Evolutionary conservation across 208 protist species (phyloP), one percentile per base, ranked within the genome.

Genomic region (Trypanosoma conorhini): DNA sequence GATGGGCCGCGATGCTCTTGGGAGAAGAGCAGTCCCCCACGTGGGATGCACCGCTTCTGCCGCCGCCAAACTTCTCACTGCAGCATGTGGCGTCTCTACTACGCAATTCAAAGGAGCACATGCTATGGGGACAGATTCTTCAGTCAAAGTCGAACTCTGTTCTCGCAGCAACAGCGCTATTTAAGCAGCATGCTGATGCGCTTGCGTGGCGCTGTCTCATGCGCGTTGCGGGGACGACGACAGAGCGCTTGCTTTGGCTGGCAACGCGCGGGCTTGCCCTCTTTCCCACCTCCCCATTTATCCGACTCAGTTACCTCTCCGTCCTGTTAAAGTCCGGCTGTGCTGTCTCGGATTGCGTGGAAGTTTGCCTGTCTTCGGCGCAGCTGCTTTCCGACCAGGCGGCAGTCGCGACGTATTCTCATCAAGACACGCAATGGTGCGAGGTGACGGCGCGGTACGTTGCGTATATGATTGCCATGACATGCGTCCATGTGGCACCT

Each of bases 181-280:
- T 95, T 70, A 62, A 75, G 30, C 26, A 68, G n/a, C 60, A 72
- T 50, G 69, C 69, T 4, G 76, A 76, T 33, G 73, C 80, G 8
- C 28, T 93, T 22, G 75, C 80, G 48, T 95, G 90, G 90, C 71
- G 90, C 13, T 88, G 76, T 33, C 52, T 93, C 62, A 73, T 92
- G 65, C 82, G 81, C 15, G 64, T 81, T 21, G 62, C 70, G 9
- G 80, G 78, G 13, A 38, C 31, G 8, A 81, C 74, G 7, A 40
- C 63, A 13, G 76, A 72, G 57, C 81, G 82, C 62, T 74, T 80
- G 21, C 65, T 81, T 15, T 95, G 90, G 90, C 67, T 95, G 31
- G 83, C 85, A 8, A 65, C 69, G 22, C 86, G 77, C 21, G 90
- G 90, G 17, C 59, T 81, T 0, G 69, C 65, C 3, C 64, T 95